Evolutionary conservation across 352 stramenopile species (phyloP), one percentile per base, ranked within the genome.

Genomic region (Pythium insidiosum): DNA sequence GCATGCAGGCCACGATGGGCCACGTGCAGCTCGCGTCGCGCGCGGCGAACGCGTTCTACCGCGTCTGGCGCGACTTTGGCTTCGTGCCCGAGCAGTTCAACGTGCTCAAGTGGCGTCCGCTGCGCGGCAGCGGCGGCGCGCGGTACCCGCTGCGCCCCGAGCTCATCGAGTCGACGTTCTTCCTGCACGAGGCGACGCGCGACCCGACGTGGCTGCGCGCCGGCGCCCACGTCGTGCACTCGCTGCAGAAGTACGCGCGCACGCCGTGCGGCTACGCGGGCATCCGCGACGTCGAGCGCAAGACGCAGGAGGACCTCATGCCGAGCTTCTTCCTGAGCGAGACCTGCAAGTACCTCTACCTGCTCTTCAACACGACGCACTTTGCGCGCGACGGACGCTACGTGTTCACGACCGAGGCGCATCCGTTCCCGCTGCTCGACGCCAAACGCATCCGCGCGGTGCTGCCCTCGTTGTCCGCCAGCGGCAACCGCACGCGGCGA

Each of bases 301-400:
- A 89, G 61, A 47, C 75, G 70, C 77, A 98, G 36, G 73, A 96
- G 15, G 87, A 99, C 53, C 84, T 95, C 53, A 99, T 99, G 97
- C 95, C 95, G 35, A 98, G 86, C 5, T 99, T 98, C 57, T 99
- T 99, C 57, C 73, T 99, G 0, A 97, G 88, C 10, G 97, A 99
- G 68, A 99, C 97, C 11, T 85, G 97, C 61, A 99, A 99, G 64
- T 99, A 99, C 64, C 70, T 99, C 3, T 99, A 97, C 65, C 53
- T 99, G 38, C 87, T 98, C 4, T 99, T 89, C 42, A 83, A 88
- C 55, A 82, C 66, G 33, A 88, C 88, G 19, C 94, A 98, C 40
- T 90, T 96, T 47, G 64, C 97, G 22, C 73, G 83, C 25, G 52
- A 86, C 9, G 66, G 82, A 18, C 76, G 88, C 26, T 98, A 96